phyloP scores from a whole-genome alignment of 2,329 filamentous ascomycete species.

The Penicillium sp. region DNA sequence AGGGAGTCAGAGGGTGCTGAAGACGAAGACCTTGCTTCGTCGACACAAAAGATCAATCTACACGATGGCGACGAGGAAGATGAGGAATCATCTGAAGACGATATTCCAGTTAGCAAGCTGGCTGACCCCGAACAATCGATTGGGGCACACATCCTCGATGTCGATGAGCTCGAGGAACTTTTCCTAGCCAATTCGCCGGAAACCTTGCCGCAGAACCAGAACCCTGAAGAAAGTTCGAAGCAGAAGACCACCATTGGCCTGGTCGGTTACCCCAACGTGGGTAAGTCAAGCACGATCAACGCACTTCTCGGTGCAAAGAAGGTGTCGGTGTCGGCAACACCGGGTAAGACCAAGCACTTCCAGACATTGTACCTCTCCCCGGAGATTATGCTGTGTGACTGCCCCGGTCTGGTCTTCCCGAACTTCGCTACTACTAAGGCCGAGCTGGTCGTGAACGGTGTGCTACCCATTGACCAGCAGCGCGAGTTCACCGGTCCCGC shows the following conservation, averaged over 20 bases:
- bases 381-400: slow-evolving; percentile 89
- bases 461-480: slow-evolving; percentile 93
- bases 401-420: slow-evolving; percentile 94
- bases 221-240: slow-evolving; percentile 42
- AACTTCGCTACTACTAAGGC: slow-evolving; percentile 97
- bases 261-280: slow-evolving; percentile 97
- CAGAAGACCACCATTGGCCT: slow-evolving; percentile 82
- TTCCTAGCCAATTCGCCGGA: slow-evolving; percentile 71
- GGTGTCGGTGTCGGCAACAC: slow-evolving; percentile 93
- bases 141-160: slow-evolving; percentile 72
- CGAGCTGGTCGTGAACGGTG: slow-evolving; percentile 89
- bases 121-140: slow-evolving; percentile 37
- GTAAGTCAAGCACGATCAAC: slow-evolving; percentile 99
- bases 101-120: slow-evolving; percentile 15
- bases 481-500: slow-evolving; percentile 86
- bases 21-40: slow-evolving; percentile 48
- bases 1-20: slow-evolving; percentile 39
- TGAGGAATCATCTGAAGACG: slow-evolving; percentile 19
- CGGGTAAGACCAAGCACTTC: slow-evolving; percentile 98
- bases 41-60: slow-evolving; percentile 40
- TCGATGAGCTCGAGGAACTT: slow-evolving; percentile 84
- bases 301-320: slow-evolving; percentile 97
- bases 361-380: slow-evolving; percentile 94
- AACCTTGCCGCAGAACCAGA: slow-evolving; percentile 40
- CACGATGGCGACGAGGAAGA: slow-evolving; percentile 39